Base-by-base conservation (phyloP, 495 filamentous ascomycete species). In the Cladorrhinum samala region DNA sequence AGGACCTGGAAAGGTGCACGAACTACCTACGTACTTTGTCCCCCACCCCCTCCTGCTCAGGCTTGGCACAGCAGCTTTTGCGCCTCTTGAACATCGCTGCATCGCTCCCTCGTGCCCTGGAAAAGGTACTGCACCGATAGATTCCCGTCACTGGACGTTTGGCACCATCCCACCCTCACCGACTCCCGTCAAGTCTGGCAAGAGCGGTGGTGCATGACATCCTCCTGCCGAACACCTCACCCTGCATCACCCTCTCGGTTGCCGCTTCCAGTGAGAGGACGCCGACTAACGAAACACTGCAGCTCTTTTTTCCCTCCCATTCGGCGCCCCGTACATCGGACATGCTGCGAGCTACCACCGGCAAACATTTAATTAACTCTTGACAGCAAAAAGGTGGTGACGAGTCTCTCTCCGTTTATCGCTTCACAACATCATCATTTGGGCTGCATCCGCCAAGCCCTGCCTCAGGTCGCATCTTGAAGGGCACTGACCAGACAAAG, bases 81-180 rank as follows among this genome's bases (percentile, higher is more conserved):
- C 50, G 24, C 27, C 17, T n/a, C 33, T 23, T 44, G 13, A 39
- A 17, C 18, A 41, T 38, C 27, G 9, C 45, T 9, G n/a, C n/a
- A n/a, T n/a, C n/a, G 19, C 24, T 17, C 21, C 38, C 25, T 17
- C 19, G 25, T 46, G 33, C 14, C 21, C 43, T 30, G 27, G 27
- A 33, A 33, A 33, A 33, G 27, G 27, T n/a, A n/a, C n/a, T n/a
- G n/a, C n/a, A n/a, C n/a, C n/a, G n/a, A n/a, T n/a, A n/a, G n/a
- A n/a, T n/a, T n/a, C n/a, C n/a, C n/a, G n/a, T n/a, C n/a, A n/a
- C n/a, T n/a, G n/a, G n/a, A n/a, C n/a, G n/a, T n/a, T n/a, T n/a
- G n/a, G n/a, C n/a, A n/a, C n/a, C n/a, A n/a, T n/a, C n/a, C 50
- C 16, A 40, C 30, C 53, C 52, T 63, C 63, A 66, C 60, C 60